These are phyloP conservation scores for Coemansia sp. DNA, from an alignment of 192 early-diverging fungal species.

Conservation along the genomic window DNA sequence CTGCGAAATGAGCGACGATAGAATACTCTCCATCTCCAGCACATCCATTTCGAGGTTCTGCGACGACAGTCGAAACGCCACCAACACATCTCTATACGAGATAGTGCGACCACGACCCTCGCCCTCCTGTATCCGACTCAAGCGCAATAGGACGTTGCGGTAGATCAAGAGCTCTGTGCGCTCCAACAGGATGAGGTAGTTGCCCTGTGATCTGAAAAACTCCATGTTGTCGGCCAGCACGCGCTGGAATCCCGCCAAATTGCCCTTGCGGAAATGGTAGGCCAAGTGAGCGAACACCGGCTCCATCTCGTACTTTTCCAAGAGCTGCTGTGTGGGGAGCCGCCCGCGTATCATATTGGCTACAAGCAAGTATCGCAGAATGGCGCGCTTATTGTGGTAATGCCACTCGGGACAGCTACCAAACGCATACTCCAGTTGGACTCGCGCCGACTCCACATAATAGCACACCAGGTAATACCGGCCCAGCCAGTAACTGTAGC, in stretches of 20 bases:
- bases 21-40: slow-evolving; percentile 44
- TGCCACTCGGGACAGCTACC: slow-evolving; percentile 31
- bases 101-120: slow-evolving; percentile 9
- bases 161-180: slow-evolving; percentile 46
- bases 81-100: slow-evolving; percentile 33
- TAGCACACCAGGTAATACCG: slow-evolving; percentile 48
- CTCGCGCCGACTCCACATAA: slow-evolving; percentile 36
- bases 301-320: slow-evolving; percentile 46
- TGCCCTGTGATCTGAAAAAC: slow-evolving; percentile 46
- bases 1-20: slow-evolving; percentile 44
- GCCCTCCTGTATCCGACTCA: neutral
- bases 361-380: slow-evolving; percentile 41
- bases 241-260: slow-evolving; percentile 37
- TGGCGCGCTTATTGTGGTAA: slow-evolving; percentile 44
- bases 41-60: slow-evolving; percentile 32
- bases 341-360: slow-evolving; percentile 48
- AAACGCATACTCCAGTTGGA: slow-evolving; percentile 41
- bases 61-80: slow-evolving; percentile 29
- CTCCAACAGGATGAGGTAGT: slow-evolving; percentile 43
- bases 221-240: slow-evolving; percentile 35
- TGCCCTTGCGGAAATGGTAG: slow-evolving; percentile 29
- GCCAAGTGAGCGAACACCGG: slow-evolving; percentile 27
- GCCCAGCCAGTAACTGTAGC: slow-evolving; percentile 48
- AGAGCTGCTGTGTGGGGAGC: slow-evolving; percentile 12
- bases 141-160: slow-evolving; percentile 23